Evolutionary conservation across 2,329 filamentous ascomycete genomes (phyloP).

Genomic region (Xylariaceae sp.): DNA sequence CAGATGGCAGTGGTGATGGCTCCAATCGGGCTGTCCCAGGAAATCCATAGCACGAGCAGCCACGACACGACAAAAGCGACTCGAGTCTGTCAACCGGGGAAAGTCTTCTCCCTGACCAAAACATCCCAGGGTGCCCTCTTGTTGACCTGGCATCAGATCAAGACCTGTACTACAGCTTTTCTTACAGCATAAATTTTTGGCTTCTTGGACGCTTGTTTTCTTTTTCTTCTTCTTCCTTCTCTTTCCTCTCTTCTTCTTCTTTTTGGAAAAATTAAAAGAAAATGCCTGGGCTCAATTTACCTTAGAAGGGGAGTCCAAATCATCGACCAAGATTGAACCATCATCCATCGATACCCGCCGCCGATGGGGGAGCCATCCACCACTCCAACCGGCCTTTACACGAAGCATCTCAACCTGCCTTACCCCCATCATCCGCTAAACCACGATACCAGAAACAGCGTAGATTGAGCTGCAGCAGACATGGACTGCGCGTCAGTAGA

Average conservation of each 20-base stretch:
- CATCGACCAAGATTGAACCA: constrained; percentile 34
- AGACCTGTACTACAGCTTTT: constrained; percentile 23
- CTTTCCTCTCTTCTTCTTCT: constrained; percentile 29
- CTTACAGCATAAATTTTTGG: constrained; percentile 29
- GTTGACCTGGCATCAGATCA: constrained; percentile 16
- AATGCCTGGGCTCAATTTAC: constrained; percentile 41
- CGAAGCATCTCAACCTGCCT: constrained; percentile 31
- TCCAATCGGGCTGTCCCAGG: neutral
- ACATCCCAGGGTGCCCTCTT: constrained; percentile 9
- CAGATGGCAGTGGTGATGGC: neutral
- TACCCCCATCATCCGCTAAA: constrained; percentile 30
- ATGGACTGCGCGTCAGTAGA: constrained; percentile 34
- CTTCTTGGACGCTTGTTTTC: constrained; percentile 26
- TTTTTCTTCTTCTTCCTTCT: constrained; percentile 29
- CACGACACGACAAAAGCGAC: neutral
- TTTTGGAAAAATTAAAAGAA: constrained; percentile 36
- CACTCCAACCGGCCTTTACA: constrained; percentile 30
- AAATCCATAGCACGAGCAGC: constrained; percentile 2
- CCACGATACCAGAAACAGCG: constrained; percentile 34
- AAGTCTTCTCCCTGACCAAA: constrained; percentile 13
- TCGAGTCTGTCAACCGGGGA: constrained; percentile 2
- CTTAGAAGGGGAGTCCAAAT: constrained; percentile 41
- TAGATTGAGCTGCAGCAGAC: constrained; percentile 32
- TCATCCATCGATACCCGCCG: constrained; percentile 19
- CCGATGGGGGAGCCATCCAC: constrained; percentile 18